phyloP scores from a whole-genome alignment of 1,139 yeast species.

The Blastobotrys petasosporus region DNA sequence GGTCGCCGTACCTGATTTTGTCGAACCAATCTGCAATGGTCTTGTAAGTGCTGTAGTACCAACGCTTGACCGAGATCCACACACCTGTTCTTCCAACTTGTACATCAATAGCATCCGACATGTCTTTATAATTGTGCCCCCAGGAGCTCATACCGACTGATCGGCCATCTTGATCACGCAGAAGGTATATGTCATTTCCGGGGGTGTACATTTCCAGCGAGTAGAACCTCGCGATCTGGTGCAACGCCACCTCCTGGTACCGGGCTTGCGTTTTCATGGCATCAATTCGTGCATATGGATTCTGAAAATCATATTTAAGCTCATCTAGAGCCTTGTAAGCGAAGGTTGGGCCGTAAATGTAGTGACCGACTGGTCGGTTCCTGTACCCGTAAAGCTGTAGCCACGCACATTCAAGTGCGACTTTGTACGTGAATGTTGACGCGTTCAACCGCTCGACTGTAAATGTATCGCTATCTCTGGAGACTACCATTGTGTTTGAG shows the following conservation, averaged over 20 bases:
- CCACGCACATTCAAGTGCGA: constrained; percentile 1
- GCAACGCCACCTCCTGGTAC: not conserved
- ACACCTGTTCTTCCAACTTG: not conserved
- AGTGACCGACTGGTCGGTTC: not conserved
- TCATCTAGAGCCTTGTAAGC: not conserved
- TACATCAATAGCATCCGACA: not conserved
- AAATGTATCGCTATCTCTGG: not conserved
- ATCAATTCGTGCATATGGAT: not conserved
- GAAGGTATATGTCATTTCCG: not conserved
- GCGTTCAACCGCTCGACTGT: not conserved
- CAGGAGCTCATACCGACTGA: not conserved
- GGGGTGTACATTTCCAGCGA: not conserved
- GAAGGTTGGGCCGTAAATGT: not conserved
- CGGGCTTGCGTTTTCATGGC: not conserved
- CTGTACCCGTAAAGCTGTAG: not conserved
- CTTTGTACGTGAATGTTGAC: not conserved
- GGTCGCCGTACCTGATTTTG: not conserved
- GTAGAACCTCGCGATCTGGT: not conserved
- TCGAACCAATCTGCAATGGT: not conserved
- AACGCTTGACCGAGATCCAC: not conserved
- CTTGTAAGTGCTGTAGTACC: not conserved
- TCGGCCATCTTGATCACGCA: constrained; percentile 1
- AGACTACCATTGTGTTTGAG: too few species aligned
- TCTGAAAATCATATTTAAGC: not conserved
- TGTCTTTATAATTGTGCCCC: not conserved